A percentile compares a stretch with the other conserved stretches of the same genome.
phyloP scores from a whole-genome alignment of 257 asterid species.

The Nicotiana paniculata region DNA sequence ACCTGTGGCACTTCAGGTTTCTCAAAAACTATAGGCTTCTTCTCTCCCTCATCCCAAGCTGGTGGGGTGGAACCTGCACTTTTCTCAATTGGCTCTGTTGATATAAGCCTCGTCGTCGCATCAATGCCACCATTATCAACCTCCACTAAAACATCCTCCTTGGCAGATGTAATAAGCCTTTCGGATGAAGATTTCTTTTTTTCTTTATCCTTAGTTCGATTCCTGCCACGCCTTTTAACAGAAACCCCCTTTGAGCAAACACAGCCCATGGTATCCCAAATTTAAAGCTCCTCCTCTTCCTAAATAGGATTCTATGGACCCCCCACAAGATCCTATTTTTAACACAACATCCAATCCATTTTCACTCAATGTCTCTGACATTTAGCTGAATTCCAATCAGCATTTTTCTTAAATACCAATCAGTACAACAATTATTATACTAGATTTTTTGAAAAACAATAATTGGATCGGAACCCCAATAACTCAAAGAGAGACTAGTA shows the following conservation, averaged over 20 bases:
- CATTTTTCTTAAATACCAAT: constrained; percentile 32
- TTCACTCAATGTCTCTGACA: constrained; percentile 36
- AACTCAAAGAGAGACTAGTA: constrained; percentile 4
- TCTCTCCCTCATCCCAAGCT: constrained; percentile 38
- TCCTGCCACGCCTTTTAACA: constrained; percentile 27
- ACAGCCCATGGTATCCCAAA: constrained; percentile 60
- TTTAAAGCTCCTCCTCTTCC: constrained; percentile 35
- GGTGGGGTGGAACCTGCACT: constrained; percentile 61
- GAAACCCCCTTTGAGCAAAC: constrained; percentile 65
- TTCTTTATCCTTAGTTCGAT: constrained; percentile 37
- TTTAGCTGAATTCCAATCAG: constrained; percentile 23
- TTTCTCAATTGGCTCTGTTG: constrained; percentile 46
- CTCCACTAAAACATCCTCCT: constrained; percentile 45
- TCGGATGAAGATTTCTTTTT: constrained; percentile 49
- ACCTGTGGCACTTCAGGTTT: constrained; percentile 26
- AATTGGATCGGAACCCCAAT: background rate
- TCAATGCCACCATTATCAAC: constrained; percentile 58
- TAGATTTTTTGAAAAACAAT: background rate
- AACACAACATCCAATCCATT: constrained; percentile 30
- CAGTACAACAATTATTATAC: background rate
- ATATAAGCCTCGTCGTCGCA: constrained; percentile 51
- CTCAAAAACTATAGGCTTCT: constrained; percentile 36
- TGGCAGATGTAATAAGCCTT: constrained; percentile 36
- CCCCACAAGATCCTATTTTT: constrained; percentile 19
- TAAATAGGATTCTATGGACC: constrained; percentile 40